Evolutionary conservation across 345 rosid species (phyloP).

Genomic region (Adansonia digitata): DNA sequence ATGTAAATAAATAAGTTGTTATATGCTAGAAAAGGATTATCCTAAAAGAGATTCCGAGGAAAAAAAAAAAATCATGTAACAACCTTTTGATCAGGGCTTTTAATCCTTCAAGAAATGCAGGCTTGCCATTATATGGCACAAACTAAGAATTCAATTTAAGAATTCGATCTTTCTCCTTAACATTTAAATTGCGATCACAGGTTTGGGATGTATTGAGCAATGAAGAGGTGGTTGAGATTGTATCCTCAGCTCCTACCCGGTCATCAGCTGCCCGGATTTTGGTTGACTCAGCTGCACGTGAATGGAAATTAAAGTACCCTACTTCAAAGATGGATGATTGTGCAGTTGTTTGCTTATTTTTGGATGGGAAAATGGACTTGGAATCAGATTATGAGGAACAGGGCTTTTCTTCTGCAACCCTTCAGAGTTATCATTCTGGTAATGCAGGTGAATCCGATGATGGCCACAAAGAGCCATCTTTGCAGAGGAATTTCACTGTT

Average conservation of each 20-base stretch:
- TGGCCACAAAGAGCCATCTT: slow-evolving; percentile 74
- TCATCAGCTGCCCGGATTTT: slow-evolving; percentile 82
- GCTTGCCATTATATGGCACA: background rate
- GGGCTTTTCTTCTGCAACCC: slow-evolving; percentile 67
- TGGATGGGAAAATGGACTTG: slow-evolving; percentile 84
- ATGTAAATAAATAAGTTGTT: background rate
- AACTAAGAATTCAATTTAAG: too few relatives aligned
- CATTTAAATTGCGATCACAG: slow-evolving; percentile 27
- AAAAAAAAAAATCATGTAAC: background rate
- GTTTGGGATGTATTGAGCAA: slow-evolving; percentile 99
- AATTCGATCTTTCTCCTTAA: background rate
- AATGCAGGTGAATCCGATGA: slow-evolving; percentile 72
- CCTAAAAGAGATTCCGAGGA: background rate
- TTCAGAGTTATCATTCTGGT: slow-evolving; percentile 63
- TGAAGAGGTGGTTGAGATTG: slow-evolving; percentile 88
- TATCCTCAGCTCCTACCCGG: slow-evolving; percentile 72
- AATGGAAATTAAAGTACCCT: slow-evolving; percentile 95
- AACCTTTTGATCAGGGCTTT: too few relatives aligned
- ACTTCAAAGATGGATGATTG: slow-evolving; percentile 99
- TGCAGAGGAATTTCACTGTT: slow-evolving; percentile 85
- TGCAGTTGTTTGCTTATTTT: slow-evolving; percentile 93
- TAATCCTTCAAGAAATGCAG: background rate
- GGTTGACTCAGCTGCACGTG: slow-evolving; percentile 82
- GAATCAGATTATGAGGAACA: slow-evolving; percentile 81
- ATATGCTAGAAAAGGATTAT: background rate